Conservation (phyloP, 78 protist species). For the Corallochytrium limacisporum region DNA sequence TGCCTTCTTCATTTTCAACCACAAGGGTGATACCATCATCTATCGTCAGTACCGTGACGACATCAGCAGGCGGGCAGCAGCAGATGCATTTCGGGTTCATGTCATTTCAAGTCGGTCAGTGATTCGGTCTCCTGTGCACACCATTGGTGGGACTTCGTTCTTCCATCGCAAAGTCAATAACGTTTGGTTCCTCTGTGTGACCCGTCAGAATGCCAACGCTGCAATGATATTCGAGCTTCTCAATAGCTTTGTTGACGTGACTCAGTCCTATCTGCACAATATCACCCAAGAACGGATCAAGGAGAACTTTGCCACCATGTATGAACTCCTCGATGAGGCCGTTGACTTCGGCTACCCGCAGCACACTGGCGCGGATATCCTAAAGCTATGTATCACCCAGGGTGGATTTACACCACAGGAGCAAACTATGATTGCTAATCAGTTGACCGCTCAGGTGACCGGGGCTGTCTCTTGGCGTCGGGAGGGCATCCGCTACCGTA, state of each 20-base stretch:
- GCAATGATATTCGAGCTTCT: slow-evolving; percentile 70
- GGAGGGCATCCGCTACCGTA: slow-evolving; percentile 78
- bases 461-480: slow-evolving; percentile 60
- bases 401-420: slow-evolving; percentile 59
- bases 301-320: slow-evolving; percentile 50
- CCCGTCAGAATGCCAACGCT: slow-evolving; percentile 72
- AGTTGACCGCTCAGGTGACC: slow-evolving; percentile 21
- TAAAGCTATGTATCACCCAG: slow-evolving; percentile 67
- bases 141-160: slow-evolving; percentile 61
- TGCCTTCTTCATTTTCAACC: slow-evolving; percentile 63
- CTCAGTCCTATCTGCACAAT: too few species aligned
- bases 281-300: slow-evolving; percentile 41
- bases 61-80: slow-evolving; percentile 54
- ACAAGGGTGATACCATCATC: slow-evolving; percentile 70
- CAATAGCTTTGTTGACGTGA: slow-evolving; percentile 6
- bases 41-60: slow-evolving; percentile 74
- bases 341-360: slow-evolving; percentile 97
- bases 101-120: slow-evolving; percentile 21
- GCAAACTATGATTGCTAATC: not conserved
- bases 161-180: slow-evolving; percentile 50
- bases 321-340: slow-evolving; percentile 84
- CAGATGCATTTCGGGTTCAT: slow-evolving; percentile 58
- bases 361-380: slow-evolving; percentile 63
- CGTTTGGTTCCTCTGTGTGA: slow-evolving; percentile 68
- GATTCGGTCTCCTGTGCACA: slow-evolving; percentile 57